Conservation (phyloP, 169 alveolate genomes). For the Plasmodium berghei region DNA sequence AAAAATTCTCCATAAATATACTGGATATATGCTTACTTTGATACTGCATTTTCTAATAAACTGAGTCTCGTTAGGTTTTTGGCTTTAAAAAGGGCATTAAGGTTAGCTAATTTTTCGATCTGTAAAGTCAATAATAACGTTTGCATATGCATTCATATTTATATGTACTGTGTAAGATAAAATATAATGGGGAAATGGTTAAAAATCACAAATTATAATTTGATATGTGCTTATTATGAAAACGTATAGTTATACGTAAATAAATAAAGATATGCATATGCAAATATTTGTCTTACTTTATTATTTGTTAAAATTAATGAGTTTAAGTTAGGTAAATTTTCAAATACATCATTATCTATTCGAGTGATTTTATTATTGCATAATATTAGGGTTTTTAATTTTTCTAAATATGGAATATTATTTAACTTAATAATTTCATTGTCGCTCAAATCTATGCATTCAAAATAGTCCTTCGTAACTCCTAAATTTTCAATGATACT, state of each 20-base stretch:
- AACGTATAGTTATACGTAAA: background rate
- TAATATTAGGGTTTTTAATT: constrained; percentile 88
- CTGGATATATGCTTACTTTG: constrained; percentile 20
- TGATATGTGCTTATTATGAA: too few species aligned
- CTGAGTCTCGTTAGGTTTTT: constrained; percentile 65
- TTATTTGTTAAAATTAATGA: constrained; percentile 92
- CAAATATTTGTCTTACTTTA: constrained; percentile 77
- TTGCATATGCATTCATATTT: too few species aligned
- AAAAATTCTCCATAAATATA: background rate
- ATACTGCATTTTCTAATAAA: constrained; percentile 60
- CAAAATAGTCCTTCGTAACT: constrained; percentile 92
- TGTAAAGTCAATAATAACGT: constrained; percentile 5
- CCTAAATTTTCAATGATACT: constrained; percentile 91
- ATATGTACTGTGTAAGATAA: too few species aligned
- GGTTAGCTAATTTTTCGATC: constrained; percentile 79
- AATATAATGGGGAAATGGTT: too few species aligned
- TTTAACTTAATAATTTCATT: constrained; percentile 90
- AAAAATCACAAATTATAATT: too few species aligned
- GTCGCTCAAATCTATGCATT: constrained; percentile 91
- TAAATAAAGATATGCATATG: background rate
- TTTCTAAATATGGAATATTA: constrained; percentile 88
- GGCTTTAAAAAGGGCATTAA: constrained; percentile 81
- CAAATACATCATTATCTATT: constrained; percentile 81
- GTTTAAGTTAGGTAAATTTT: constrained; percentile 87
- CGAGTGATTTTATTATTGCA: constrained; percentile 87